These are phyloP conservation scores for Globisporangium splendens DNA, from an alignment of 352 stramenopile genomes.

Conservation along the genomic window DNA sequence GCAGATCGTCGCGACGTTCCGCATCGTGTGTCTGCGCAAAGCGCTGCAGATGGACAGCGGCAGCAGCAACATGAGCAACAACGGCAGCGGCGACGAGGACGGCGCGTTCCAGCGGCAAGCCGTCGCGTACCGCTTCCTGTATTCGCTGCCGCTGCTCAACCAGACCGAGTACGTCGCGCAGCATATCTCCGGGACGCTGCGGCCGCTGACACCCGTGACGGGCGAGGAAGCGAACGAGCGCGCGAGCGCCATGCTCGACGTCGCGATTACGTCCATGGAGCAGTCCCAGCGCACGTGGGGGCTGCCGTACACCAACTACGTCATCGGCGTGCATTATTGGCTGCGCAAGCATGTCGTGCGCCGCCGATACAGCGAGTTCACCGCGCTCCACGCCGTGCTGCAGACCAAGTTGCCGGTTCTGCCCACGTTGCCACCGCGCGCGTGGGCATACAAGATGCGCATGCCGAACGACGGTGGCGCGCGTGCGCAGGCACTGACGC, in stretches of 20 bases:
- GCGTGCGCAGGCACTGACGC: slow-evolving; percentile 30
- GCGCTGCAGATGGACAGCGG: slow-evolving; percentile 21
- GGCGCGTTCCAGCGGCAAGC: slow-evolving; percentile 52
- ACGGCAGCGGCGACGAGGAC: slow-evolving; percentile 8
- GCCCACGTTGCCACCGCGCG: slow-evolving; percentile 40
- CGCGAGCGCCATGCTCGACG: slow-evolving; percentile 58
- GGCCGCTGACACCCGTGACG: slow-evolving; percentile 28
- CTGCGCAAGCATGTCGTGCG: slow-evolving; percentile 64
- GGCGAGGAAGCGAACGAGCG: slow-evolving; percentile 25
- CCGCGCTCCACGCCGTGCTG: slow-evolving; percentile 37
- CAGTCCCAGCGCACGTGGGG: slow-evolving; percentile 43
- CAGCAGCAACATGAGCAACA: not conserved
- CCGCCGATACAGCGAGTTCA: slow-evolving; percentile 64
- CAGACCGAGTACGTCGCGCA: slow-evolving; percentile 28
- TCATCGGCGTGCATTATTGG: slow-evolving; percentile 69
- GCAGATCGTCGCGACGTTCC: slow-evolving; percentile 48
- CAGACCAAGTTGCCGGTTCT: slow-evolving; percentile 45
- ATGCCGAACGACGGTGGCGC: slow-evolving; percentile 15
- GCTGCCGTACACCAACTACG: slow-evolving; percentile 74
- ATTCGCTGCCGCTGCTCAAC: slow-evolving; percentile 42
- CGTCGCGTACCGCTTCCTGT: slow-evolving; percentile 65
- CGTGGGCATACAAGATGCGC: slow-evolving; percentile 40
- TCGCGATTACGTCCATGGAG: slow-evolving; percentile 59
- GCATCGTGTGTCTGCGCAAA: slow-evolving; percentile 38
- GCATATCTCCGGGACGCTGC: slow-evolving; percentile 37